Conservation (phyloP, 768 basidiomycete genomes). For the Suillus brevipes region DNA sequence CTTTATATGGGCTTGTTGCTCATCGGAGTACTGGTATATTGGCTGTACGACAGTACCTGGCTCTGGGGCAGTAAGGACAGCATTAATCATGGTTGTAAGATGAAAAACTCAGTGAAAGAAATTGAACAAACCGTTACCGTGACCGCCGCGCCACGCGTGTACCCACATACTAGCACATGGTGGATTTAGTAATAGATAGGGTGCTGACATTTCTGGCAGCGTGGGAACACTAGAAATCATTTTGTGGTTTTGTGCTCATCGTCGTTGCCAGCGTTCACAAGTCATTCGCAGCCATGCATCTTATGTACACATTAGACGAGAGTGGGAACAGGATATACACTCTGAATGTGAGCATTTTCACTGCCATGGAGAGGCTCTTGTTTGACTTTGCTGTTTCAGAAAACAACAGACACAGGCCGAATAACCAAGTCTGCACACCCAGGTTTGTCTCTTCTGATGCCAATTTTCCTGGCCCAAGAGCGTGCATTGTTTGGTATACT, state of each 20-base stretch:
- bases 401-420: slow-evolving; percentile 77
- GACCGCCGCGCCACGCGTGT: not conserved
- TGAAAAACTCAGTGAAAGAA: not conserved
- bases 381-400: slow-evolving; percentile 48
- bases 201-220: not conserved
- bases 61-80: slow-evolving; percentile 57
- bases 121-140: not conserved
- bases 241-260: not conserved
- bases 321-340: slow-evolving; percentile 86
- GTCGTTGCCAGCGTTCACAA: not conserved
- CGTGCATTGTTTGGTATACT: not conserved
- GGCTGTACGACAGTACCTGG: slow-evolving; percentile 54
- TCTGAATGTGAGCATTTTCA: slow-evolving; percentile 66
- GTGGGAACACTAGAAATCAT: slow-evolving; percentile 9
- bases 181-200: slow-evolving; percentile 3
- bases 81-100: slow-evolving; percentile 33
- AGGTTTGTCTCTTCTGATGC: slow-evolving; percentile 50
- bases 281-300: slow-evolving; percentile 68
- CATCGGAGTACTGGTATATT: slow-evolving; percentile 58
- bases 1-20: slow-evolving; percentile 59
- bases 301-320: slow-evolving; percentile 90
- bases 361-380: not conserved
- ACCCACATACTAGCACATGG: not conserved
- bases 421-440: slow-evolving; percentile 97
- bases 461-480: not conserved